A percentile compares a stretch with the other conserved stretches of the same genome.
Evolutionary conservation across 305 asterid genomes (phyloP).

Genomic region (Solanum chacoense): DNA sequence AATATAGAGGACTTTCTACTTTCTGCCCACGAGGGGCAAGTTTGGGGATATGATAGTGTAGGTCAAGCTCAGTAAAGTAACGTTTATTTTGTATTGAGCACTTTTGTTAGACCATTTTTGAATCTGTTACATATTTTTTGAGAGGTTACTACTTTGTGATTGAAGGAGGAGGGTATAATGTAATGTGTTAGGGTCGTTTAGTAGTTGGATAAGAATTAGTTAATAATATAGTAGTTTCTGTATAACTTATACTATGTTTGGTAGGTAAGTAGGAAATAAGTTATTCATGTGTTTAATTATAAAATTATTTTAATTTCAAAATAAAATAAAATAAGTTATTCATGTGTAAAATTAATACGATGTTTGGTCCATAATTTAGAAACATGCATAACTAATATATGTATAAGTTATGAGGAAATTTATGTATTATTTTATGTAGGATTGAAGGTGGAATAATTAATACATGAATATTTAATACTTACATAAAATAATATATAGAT

Average conservation of each 20-base stretch:
- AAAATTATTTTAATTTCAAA: too few relatives aligned
- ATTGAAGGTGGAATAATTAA: background rate
- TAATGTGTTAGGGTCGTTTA: background rate
- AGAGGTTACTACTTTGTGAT: background rate
- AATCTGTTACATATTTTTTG: background rate
- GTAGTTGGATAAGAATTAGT: background rate
- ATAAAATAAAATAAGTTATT: background rate
- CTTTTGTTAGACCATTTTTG: background rate
- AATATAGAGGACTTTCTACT: background rate
- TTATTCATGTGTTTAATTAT: background rate
- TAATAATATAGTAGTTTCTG: background rate
- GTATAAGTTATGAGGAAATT: background rate
- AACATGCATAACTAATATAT: background rate
- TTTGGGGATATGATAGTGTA: background rate
- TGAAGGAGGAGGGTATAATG: background rate
- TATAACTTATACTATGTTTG: background rate
- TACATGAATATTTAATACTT: too few relatives aligned
- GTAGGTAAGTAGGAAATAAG: background rate
- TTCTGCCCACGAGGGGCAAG: background rate
- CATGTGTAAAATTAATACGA: background rate
- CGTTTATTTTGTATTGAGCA: background rate
- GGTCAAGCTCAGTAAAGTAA: background rate
- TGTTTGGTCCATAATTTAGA: background rate
- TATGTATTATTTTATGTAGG: background rate
- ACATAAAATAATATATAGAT: too few relatives aligned